phyloP scores from a whole-genome alignment of 2,329 filamentous ascomycete species.

The Capronia coronata region DNA sequence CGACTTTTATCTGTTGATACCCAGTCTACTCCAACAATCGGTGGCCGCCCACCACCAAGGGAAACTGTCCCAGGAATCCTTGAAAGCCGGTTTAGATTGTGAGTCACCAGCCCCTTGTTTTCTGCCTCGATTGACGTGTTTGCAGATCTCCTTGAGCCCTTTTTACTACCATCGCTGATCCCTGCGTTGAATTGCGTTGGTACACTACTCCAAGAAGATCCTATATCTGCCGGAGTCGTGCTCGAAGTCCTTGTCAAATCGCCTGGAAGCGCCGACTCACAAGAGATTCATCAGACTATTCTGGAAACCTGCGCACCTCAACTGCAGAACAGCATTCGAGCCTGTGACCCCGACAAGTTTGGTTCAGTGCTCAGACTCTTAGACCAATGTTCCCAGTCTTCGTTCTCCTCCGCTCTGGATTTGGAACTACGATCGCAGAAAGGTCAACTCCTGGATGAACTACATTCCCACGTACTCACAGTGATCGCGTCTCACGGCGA shows the following conservation, averaged over 20 bases:
- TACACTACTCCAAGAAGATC: conserved; percentile 49
- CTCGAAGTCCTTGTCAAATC: conserved; percentile 53
- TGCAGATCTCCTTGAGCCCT: conserved; percentile 56
- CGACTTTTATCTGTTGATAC: conserved; percentile 57
- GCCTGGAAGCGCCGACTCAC: conserved; percentile 54
- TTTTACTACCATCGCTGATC: conserved; percentile 56
- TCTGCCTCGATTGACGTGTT: conserved; percentile 9
- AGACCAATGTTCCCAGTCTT: conserved; percentile 12
- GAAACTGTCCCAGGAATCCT: conserved; percentile 50
- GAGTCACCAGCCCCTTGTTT: conserved; percentile 29
- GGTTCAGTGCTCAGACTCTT: conserved; percentile 4
- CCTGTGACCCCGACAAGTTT: conserved; percentile 6
- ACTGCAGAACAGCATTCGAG: conserved; percentile 7
- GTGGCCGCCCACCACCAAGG: conserved; percentile 52
- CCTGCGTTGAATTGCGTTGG: conserved; percentile 55
- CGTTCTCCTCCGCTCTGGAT: conserved; percentile 14
- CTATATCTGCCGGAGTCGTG: conserved; percentile 43
- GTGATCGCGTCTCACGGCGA: conserved; percentile 8
- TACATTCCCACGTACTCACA: conserved; percentile 14
- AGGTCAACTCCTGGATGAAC: background rate
- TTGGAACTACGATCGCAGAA: background rate
- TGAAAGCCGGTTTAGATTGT: conserved; percentile 59
- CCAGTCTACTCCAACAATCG: conserved; percentile 57
- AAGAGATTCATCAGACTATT: conserved; percentile 55
- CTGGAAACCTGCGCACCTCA: conserved; percentile 44